Evolutionary conservation across 2,329 filamentous ascomycete species (phyloP).

Genomic region (Fusarium temperatum): DNA sequence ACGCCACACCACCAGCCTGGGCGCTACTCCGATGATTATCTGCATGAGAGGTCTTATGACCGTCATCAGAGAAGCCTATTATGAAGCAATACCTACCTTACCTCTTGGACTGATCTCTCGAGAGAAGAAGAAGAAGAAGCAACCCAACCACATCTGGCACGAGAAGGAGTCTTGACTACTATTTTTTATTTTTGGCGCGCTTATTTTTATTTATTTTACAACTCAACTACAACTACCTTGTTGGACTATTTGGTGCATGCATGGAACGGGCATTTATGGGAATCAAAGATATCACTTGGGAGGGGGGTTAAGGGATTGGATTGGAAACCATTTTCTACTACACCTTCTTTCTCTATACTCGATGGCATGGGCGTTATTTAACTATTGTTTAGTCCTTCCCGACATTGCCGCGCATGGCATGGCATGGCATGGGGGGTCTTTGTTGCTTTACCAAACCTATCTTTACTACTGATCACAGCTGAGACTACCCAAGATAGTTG

Average conservation of each 20-base stretch:
- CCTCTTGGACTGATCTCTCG: not conserved
- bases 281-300: conserved; percentile 32
- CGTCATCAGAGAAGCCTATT: conserved; percentile 1
- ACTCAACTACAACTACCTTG: not conserved
- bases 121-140: not conserved
- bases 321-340: not conserved
- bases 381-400: not conserved
- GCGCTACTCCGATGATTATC: conserved; percentile 10
- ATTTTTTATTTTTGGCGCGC: conserved; percentile 20
- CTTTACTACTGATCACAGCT: conserved; percentile 18
- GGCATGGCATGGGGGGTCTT: not conserved
- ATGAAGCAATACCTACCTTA: not conserved
- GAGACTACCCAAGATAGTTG: conserved; percentile 22
- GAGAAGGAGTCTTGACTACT: conserved; percentile 14
- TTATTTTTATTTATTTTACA: conserved; percentile 14
- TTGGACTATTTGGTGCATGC: conserved; percentile 30
- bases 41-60: conserved; percentile 28
- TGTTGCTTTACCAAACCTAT: not conserved
- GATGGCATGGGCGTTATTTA: conserved; percentile 33
- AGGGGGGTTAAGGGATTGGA: not conserved
- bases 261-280: conserved; percentile 37
- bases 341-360: conserved; percentile 13
- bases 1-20: conserved; percentile 30
- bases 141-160: conserved; percentile 18
- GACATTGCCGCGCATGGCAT: conserved; percentile 3